phyloP scores from a whole-genome alignment of 1,284 basidiomycete genomes.

The Vanrija pseudolonga region DNA sequence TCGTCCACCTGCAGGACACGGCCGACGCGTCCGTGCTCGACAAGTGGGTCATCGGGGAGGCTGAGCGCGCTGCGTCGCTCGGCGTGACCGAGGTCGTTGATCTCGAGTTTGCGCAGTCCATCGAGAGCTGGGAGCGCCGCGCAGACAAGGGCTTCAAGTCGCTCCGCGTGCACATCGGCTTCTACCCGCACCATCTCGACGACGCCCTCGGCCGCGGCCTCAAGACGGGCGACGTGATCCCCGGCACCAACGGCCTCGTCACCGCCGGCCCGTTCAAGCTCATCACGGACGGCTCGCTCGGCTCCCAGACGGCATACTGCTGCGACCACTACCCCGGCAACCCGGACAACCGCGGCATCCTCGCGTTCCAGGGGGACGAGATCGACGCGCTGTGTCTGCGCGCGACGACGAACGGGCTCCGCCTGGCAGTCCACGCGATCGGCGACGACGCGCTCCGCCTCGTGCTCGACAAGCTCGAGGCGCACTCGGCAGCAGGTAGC shows the following conservation, averaged over 20 bases:
- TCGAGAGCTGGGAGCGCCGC: constrained; percentile 25
- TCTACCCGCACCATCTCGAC: constrained; percentile 37
- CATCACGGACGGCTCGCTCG: constrained; percentile 27
- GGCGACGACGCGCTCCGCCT: constrained; percentile 38
- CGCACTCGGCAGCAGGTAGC: constrained; percentile 4
- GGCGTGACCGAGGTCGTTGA: constrained; percentile 44
- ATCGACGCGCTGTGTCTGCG: constrained; percentile 23
- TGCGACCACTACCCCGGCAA: constrained; percentile 36
- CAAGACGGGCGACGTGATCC: constrained; percentile 28
- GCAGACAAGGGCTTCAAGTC: constrained; percentile 19
- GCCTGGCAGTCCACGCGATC: constrained; percentile 41
- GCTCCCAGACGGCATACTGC: constrained; percentile 38
- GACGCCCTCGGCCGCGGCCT: constrained; percentile 26
- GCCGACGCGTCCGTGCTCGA: constrained; percentile 24
- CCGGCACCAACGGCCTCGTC: constrained; percentile 27
- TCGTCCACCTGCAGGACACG: constrained; percentile 20
- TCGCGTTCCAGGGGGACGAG: constrained; percentile 19
- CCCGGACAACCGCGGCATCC: constrained; percentile 21
- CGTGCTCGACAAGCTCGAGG: constrained; percentile 23
- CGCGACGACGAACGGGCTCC: constrained; percentile 23
- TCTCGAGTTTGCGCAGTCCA: constrained; percentile 41
- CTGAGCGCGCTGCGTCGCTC: constrained; percentile 29
- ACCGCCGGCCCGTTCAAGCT: constrained; percentile 40
- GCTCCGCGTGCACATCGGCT: constrained; percentile 33
- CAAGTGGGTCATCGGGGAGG: constrained; percentile 24